Evolutionary conservation across 1,284 basidiomycete genomes (phyloP).

Genomic region (Fomitiporia mediterranea): DNA sequence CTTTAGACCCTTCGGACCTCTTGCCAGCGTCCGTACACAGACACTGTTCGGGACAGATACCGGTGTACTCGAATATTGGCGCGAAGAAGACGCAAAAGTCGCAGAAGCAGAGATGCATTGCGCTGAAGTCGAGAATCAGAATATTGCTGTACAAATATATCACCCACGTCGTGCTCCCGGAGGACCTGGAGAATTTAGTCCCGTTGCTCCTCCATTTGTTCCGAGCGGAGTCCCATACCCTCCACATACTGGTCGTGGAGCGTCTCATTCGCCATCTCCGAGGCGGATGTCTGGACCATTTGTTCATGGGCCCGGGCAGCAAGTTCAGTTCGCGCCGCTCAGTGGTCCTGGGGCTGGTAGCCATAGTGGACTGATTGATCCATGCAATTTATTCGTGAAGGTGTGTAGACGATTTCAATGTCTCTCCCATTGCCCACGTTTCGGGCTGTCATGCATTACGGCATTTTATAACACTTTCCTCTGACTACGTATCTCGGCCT

Average conservation of each 20-base stretch:
- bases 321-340: slow-evolving; percentile 76
- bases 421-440: background rate
- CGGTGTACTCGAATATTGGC: slow-evolving; percentile 83
- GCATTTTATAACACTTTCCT: background rate
- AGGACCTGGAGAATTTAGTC: slow-evolving; percentile 67
- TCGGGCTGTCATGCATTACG: too few relatives aligned
- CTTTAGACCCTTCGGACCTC: slow-evolving; percentile 68
- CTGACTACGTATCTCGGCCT: background rate
- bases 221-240: slow-evolving; percentile 52
- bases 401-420: slow-evolving; percentile 33
- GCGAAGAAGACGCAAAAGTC: slow-evolving; percentile 75
- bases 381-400: slow-evolving; percentile 89
- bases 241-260: slow-evolving; percentile 38
- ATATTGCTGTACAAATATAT: slow-evolving; percentile 75
- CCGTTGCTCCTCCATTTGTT: slow-evolving; percentile 68
- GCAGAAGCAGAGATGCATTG: slow-evolving; percentile 80
- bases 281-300: slow-evolving; percentile 42
- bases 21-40: slow-evolving; percentile 66
- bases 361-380: slow-evolving; percentile 84
- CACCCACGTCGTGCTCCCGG: slow-evolving; percentile 42
- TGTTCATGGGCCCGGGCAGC: slow-evolving; percentile 84
- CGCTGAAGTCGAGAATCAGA: slow-evolving; percentile 71
- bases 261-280: slow-evolving; percentile 23
- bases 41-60: slow-evolving; percentile 50
- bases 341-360: slow-evolving; percentile 70